phyloP scores from a whole-genome alignment of 176 grass and related monocot genomes.

The Zizania latifolia region DNA sequence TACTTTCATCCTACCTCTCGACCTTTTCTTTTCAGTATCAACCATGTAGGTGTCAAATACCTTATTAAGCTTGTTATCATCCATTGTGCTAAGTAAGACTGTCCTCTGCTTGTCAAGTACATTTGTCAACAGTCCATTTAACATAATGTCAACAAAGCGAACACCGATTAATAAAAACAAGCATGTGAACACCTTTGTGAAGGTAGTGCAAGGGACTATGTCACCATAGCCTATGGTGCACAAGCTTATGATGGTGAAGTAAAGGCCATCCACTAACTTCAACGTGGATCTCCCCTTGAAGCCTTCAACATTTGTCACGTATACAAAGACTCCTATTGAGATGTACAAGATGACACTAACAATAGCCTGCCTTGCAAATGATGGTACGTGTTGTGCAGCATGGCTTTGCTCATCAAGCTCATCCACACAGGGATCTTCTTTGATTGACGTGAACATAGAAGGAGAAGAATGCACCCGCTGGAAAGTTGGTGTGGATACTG shows the following conservation, averaged over 20 bases:
- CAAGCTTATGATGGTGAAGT: slow-evolving; percentile 70
- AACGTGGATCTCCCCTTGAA: slow-evolving; percentile 57
- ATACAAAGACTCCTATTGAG: slow-evolving; percentile 50
- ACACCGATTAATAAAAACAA: slow-evolving; percentile 71
- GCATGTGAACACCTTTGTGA: slow-evolving; percentile 73
- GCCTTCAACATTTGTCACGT: slow-evolving; percentile 50
- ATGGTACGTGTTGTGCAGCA: slow-evolving; percentile 38
- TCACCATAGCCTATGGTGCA: slow-evolving; percentile 82
- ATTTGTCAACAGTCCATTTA: slow-evolving; percentile 51
- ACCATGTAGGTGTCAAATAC: slow-evolving; percentile 70
- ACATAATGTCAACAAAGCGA: slow-evolving; percentile 56
- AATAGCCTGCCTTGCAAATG: slow-evolving; percentile 52
- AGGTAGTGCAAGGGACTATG: slow-evolving; percentile 56
- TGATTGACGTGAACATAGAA: slow-evolving; percentile 56
- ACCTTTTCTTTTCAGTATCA: slow-evolving; percentile 58
- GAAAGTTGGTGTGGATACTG: slow-evolving; percentile 15
- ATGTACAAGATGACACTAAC: slow-evolving; percentile 52
- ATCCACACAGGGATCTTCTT: slow-evolving; percentile 23
- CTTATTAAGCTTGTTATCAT: slow-evolving; percentile 66
- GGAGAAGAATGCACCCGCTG: slow-evolving; percentile 48
- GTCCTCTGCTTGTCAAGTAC: slow-evolving; percentile 59
- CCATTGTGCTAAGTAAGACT: slow-evolving; percentile 69
- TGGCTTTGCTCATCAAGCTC: slow-evolving; percentile 31
- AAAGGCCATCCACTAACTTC: slow-evolving; percentile 65
- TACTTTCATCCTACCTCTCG: slow-evolving; percentile 61